Base-by-base conservation (phyloP, 2,329 filamentous ascomycete genomes). In the Rhytidhysteron rufulum region DNA sequence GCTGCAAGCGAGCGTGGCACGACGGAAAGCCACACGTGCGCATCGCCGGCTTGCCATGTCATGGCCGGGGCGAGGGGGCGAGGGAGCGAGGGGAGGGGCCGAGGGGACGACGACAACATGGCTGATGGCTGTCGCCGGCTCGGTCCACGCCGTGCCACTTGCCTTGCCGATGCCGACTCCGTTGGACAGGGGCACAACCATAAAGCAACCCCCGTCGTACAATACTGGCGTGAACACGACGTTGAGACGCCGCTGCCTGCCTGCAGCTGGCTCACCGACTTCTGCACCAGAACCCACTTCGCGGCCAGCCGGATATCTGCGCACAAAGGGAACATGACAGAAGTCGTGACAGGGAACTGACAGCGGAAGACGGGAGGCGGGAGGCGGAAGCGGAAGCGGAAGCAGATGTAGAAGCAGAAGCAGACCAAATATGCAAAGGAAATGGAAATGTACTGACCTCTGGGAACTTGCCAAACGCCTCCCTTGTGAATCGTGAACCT, bases 381-480 rank as follows among this genome's bases (percentile, higher is more conserved):
- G 38, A 42, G 20, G 13, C 15, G 9, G 43, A 44, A 41, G 17
- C 18, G 41, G 36, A 17, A 31, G 21, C n/a, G n/a, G n/a, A n/a
- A n/a, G n/a, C n/a, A n/a, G n/a, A n/a, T n/a, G n/a, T n/a, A 5
- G 11, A 8, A 31, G 16, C 35, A 17, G 33, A 33, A 31, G 19
- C 8, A 22, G 21, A 42, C 32, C 16, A 33, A 44, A 22, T 37
- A 18, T 16, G 35, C 45, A 41, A 42, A 31, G 4, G 47, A 42
- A 44, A 36, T 2, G 44, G 41, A 44, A 13, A 20, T 33, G 31
- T 55, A 70, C 85, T 74, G 68, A 96, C 91, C 91, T 80, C 91
- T 80, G 18, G 93, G 93, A 46, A 98, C 90, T 65, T 95, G 90
- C 78, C 88, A 97, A 65, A 90, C 85, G 39, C 91, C 91, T 30